A percentile compares a stretch with the other conserved stretches of the same genome.
Conservation (phyloP, 768 basidiomycete species). For the Russula compacta region DNA sequence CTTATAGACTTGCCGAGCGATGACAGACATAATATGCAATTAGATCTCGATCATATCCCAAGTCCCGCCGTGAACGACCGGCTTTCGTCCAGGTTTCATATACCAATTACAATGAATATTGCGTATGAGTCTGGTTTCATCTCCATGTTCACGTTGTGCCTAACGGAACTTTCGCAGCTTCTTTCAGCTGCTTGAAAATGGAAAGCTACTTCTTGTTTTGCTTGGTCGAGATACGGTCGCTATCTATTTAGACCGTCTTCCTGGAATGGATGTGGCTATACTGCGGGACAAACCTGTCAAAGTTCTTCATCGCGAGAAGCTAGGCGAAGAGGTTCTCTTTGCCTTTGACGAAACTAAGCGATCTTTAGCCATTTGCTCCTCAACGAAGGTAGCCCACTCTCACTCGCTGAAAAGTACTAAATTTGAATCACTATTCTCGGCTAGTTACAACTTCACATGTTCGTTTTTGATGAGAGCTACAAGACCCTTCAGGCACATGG, state of each 20-base stretch:
- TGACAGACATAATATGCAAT: constrained; percentile 8
- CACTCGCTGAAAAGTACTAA: not conserved
- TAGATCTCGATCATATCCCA: constrained; percentile 9
- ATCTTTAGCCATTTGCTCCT: constrained; percentile 37
- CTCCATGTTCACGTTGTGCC: not conserved
- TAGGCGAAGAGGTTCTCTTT: constrained; percentile 37
- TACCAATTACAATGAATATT: constrained; percentile 1
- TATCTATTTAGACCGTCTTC: constrained; percentile 12
- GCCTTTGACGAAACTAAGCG: constrained; percentile 46
- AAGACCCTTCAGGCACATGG: constrained; percentile 35
- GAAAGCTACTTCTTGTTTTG: constrained; percentile 10
- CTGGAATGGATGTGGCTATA: not conserved
- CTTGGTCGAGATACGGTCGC: not conserved
- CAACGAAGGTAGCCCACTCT: constrained; percentile 30
- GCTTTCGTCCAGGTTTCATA: not conserved
- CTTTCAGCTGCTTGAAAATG: constrained; percentile 11
- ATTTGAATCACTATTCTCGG: not conserved
- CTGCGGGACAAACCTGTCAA: not conserved
- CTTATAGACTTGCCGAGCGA: constrained; percentile 5
- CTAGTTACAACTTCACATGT: constrained; percentile 35
- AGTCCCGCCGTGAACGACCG: constrained; percentile 3
- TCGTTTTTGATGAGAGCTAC: constrained; percentile 39
- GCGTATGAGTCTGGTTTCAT: not conserved
- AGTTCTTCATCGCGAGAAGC: constrained; percentile 35
- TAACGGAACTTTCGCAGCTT: constrained; percentile 1